Evolutionary conservation across 495 filamentous ascomycete genomes (phyloP), one percentile per base, ranked within the genome.

Genomic region (Penicillium angulare): DNA sequence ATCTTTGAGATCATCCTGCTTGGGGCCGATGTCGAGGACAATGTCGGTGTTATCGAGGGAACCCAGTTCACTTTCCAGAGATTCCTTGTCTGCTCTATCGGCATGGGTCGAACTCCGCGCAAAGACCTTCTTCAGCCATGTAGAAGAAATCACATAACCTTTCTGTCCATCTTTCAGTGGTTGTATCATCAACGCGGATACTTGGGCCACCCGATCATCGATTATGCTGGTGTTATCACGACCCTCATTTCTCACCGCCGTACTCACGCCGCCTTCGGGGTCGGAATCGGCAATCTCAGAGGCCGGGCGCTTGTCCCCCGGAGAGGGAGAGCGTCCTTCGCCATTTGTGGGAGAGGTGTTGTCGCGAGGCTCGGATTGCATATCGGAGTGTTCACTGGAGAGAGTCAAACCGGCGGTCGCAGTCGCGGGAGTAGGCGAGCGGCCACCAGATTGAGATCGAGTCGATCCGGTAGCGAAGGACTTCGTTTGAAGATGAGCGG

Each of bases 21-120:
- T 55, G 7, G 65, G 72, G 48, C 72, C 76, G 16, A 64, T 73
- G 27, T 74, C 75, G 34, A 78, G 60, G 23, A 78, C 62, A 23
- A 78, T 63, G 55, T 89, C 88, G 5, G 87, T 82, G 63, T 96
- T 97, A 70, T 97, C 90, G 23, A 97, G 84, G 0, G 89, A 89
- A 2, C 90, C 91, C 27, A 93, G 78, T 9, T 83, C 75, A 9
- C 79, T 82, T 49, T 88, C 84, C 24, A 68, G 51, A 4, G 78
- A 73, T 40, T 83, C 79, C 57, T 91, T 88, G 46, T 77, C 70
- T 13, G 64, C 70, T 43, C 73, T 66, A 54, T 78, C 79, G 12
- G 71, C 73, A 52, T 77, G 69, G 16, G 85, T 79, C 3, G 80
- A 68, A 34, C 84, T 82, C 48, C 89, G 79, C 10, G 86, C 78